Base-by-base conservation (phyloP, 2,329 filamentous ascomycete species). In the Epichloe gansuensis region DNA sequence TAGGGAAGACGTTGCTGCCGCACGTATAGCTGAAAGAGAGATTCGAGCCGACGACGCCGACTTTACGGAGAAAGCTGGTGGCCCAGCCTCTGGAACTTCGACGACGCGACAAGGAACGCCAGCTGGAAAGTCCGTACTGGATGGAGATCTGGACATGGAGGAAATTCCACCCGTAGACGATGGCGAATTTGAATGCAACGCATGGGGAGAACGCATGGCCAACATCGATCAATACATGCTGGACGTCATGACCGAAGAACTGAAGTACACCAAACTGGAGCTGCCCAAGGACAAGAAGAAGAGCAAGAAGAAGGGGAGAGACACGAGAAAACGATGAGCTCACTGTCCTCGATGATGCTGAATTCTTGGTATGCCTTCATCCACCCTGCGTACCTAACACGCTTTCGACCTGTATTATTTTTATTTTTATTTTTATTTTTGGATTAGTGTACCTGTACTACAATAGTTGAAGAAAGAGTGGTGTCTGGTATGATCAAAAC, bases 1-100 rank as follows among this genome's bases (percentile, higher is more conserved):
- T 61, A 81, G 80, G 47, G 93, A 98, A 64, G 93, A 98, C 63
- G 87, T 91, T 13, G 83, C 82, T 27, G 93, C 93, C 0, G 93
- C 93, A 2, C 85, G 87, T 49, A 80, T 86, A 9, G 93, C 93
- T 0, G 86, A 94, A 64, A 93, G 87, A 62, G 93, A 98, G 66
- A 84, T 93, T 46, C 82, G 88, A 60, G 85, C 87, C 25, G 89
- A 95, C 59, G 88, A 90, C 45, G 87, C 81, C 4, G 89, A 95
- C 62, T 95, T 95, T 58, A 82, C 82, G 3, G 87, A 90, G 61
- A 79, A 80, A 64, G 69, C 76, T 51, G 58, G 73, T 60, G 51
- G 63, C 60, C 53, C 67, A 4, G 63, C 63, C 1, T 78, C 76
- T 0, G 75, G 74, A 3, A 64, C 72, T 2, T 77, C 76, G 4